A percentile compares a stretch with the other conserved stretches of the same genome.
Conservation (phyloP, 83 land plant genomes). For the Diphasiastrum complanatum region DNA sequence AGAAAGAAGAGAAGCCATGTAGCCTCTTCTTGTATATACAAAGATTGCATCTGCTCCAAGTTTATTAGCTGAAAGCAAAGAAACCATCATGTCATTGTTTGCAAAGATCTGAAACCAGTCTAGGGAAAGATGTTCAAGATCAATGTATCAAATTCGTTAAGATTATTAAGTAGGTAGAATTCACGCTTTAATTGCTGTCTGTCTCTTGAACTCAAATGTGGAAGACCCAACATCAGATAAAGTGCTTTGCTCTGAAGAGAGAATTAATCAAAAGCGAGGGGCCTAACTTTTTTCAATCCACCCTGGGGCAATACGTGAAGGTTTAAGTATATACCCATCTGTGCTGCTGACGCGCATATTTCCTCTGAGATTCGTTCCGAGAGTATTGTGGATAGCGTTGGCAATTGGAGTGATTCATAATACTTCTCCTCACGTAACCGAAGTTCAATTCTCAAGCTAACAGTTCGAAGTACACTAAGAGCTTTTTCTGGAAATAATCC, state of each 20-base stretch:
- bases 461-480: conserved; percentile 69
- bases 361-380: conserved; percentile 76
- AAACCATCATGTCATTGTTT: neutral
- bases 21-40: conserved; percentile 71
- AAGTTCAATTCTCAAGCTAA: conserved; percentile 76
- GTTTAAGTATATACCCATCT: conserved; percentile 69
- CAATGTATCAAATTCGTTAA: too few relatives aligned
- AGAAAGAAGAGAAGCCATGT: conserved; percentile 77
- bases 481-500: conserved; percentile 89
- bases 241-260: too few relatives aligned
- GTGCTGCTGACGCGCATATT: conserved; percentile 91
- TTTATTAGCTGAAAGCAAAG: conserved; percentile 59
- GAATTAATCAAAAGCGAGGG: too few relatives aligned
- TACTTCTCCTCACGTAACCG: conserved; percentile 87
- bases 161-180: too few relatives aligned
- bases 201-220: too few relatives aligned
- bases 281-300: too few relatives aligned
- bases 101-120: neutral
- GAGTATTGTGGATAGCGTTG: conserved; percentile 49
- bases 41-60: conserved; percentile 86
- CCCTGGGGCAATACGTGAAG: too few relatives aligned
- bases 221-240: too few relatives aligned
- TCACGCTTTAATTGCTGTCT: too few relatives aligned
- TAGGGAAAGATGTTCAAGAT: neutral
- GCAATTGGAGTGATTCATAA: conserved; percentile 52